These are phyloP conservation scores for Alternaria tenuissima DNA, from an alignment of 2,329 filamentous ascomycete species.

Conservation along the genomic window DNA sequence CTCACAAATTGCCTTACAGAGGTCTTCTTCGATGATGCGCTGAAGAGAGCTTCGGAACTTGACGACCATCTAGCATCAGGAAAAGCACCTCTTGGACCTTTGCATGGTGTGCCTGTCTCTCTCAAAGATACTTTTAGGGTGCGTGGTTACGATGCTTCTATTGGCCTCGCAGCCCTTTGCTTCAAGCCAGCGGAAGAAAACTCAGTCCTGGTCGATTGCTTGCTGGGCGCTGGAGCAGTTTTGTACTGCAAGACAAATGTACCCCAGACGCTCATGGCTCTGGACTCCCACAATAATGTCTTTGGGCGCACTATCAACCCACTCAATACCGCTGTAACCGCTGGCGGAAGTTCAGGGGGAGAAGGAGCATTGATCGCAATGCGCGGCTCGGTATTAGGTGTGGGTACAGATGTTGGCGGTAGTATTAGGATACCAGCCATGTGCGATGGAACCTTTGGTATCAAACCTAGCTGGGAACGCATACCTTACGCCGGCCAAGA, in stretches of 20 bases:
- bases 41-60: conserved; percentile 46
- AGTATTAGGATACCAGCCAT: conserved; percentile 61
- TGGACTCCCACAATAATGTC: conserved; percentile 63
- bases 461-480: conserved; percentile 57
- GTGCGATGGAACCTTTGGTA: conserved; percentile 60
- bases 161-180: conserved; percentile 54
- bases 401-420: conserved; percentile 65
- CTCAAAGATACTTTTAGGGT: conserved; percentile 62
- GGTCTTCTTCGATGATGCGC: conserved; percentile 48
- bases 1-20: conserved; percentile 55
- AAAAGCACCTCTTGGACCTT: conserved; percentile 53
- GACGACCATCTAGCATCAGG: conserved; percentile 53
- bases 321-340: conserved; percentile 57
- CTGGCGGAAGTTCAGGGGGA: conserved; percentile 62
- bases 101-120: conserved; percentile 59
- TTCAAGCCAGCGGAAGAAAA: conserved; percentile 53
- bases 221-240: conserved; percentile 58
- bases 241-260: conserved; percentile 64
- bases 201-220: conserved; percentile 53
- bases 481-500: conserved; percentile 64
- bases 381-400: conserved; percentile 59
- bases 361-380: conserved; percentile 62
- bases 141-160: conserved; percentile 54
- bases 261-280: conserved; percentile 62
- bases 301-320: conserved; percentile 60